phyloP scores from a whole-genome alignment of 2,329 filamentous ascomycete species.

The Pseudocercospora crystallina region DNA sequence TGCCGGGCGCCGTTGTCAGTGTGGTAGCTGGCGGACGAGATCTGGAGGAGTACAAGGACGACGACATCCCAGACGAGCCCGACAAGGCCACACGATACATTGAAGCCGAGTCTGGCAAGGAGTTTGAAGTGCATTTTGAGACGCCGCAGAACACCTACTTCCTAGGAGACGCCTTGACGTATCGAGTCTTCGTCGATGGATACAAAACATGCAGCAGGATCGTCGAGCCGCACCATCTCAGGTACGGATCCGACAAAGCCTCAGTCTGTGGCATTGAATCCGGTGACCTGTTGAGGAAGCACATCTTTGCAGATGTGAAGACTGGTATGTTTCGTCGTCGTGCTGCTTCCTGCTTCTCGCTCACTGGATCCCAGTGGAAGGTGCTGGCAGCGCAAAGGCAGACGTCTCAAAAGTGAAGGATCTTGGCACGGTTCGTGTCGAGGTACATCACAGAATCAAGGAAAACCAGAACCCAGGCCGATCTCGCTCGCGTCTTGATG shows the following conservation, averaged over 20 bases:
- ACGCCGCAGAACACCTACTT: background rate
- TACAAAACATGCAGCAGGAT: background rate
- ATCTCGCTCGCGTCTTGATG: background rate
- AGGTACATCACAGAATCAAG: background rate
- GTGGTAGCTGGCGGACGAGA: slow-evolving; percentile 17
- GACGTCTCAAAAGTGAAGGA: background rate
- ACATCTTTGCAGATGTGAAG: slow-evolving; percentile 7
- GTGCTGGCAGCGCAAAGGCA: background rate
- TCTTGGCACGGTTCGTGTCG: background rate
- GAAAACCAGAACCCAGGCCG: background rate
- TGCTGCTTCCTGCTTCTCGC: too few relatives aligned
- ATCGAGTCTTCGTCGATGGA: slow-evolving; percentile 17
- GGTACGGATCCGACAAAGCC: background rate
- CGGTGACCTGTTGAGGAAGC: too few relatives aligned
- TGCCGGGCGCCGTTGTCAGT: slow-evolving; percentile 23
- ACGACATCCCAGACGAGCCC: slow-evolving; percentile 4
- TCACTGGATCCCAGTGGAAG: too few relatives aligned
- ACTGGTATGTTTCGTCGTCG: slow-evolving; percentile 4
- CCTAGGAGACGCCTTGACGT: slow-evolving; percentile 8
- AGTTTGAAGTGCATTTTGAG: slow-evolving; percentile 18
- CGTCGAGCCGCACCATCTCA: background rate
- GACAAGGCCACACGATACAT: slow-evolving; percentile 21
- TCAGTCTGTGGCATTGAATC: too few relatives aligned
- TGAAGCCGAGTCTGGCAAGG: slow-evolving; percentile 18
- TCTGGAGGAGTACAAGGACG: slow-evolving; percentile 22